Conservation (phyloP, 2,329 filamentous ascomycete species). For the Neopestalotiopsis rosae region DNA sequence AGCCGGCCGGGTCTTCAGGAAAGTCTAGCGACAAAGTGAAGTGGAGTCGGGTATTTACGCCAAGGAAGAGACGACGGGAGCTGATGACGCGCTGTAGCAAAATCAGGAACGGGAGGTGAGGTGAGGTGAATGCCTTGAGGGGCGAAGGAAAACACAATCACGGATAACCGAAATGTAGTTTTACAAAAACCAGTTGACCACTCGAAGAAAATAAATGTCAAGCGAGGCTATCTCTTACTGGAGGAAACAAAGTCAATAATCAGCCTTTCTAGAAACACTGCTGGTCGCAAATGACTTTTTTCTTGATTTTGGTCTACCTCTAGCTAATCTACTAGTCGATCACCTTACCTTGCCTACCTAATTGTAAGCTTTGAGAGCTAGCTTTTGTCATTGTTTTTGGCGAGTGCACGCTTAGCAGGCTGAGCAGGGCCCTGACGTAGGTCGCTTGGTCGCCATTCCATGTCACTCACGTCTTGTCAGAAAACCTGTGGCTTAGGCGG, state of each 20-base stretch:
- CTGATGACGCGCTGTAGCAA: neutral
- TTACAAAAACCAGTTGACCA: neutral
- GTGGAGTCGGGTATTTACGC: conserved; percentile 2
- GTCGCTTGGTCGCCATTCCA: neutral
- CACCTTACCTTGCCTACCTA: neutral
- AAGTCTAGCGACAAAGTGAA: neutral
- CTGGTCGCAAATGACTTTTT: conserved; percentile 2
- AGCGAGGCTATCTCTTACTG: neutral
- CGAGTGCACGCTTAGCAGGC: too few species aligned
- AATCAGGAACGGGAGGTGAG: neutral
- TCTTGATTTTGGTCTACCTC: neutral
- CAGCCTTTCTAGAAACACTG: neutral
- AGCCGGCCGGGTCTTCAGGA: neutral
- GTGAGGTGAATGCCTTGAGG: too few species aligned
- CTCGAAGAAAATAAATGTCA: neutral
- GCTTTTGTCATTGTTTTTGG: conserved; percentile 1
- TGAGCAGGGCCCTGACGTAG: neutral
- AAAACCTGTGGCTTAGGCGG: conserved; percentile 6
- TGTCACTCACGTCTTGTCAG: neutral
- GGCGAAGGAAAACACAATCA: neutral
- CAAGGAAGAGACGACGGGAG: neutral
- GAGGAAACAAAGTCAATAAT: neutral
- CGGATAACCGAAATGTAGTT: neutral
- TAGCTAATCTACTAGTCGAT: neutral
- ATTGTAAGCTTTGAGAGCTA: neutral